These are phyloP conservation scores for Monilinia fructicola DNA, from an alignment of 2,329 filamentous ascomycete genomes.

Conservation along the genomic window DNA sequence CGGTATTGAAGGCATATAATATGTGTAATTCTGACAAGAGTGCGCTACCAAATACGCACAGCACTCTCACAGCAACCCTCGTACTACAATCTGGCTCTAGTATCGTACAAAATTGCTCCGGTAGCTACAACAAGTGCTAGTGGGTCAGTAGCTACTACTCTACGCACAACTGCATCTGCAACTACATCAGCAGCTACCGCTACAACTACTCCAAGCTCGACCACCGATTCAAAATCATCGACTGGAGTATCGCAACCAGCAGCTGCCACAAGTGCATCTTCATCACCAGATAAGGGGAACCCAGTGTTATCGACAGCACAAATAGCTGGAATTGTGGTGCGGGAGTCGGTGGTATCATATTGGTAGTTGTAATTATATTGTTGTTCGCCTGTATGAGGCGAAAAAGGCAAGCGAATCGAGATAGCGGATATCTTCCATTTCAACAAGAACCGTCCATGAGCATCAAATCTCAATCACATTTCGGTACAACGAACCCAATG, in stretches of 20 bases:
- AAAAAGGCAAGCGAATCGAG: constrained; percentile 33
- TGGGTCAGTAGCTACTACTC: constrained; percentile 29
- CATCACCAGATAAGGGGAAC: constrained; percentile 25
- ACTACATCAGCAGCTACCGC: not conserved
- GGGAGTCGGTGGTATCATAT: constrained; percentile 48
- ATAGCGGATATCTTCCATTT: constrained; percentile 41
- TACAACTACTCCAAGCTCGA: constrained; percentile 24
- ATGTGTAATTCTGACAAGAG: constrained; percentile 56
- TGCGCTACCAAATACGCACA: constrained; percentile 58
- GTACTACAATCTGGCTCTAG: constrained; percentile 44
- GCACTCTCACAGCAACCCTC: constrained; percentile 58
- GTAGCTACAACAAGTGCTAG: constrained; percentile 27
- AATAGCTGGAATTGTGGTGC: constrained; percentile 61
- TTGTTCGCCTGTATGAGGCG: constrained; percentile 42
- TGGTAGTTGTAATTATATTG: constrained; percentile 50
- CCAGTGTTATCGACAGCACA: constrained; percentile 41
- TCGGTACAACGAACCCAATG: constrained; percentile 16
- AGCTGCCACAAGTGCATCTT: constrained; percentile 22
- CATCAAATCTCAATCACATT: constrained; percentile 27
- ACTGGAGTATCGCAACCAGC: constrained; percentile 21
- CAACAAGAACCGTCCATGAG: constrained; percentile 35
- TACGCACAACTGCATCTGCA: constrained; percentile 18
- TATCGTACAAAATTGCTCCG: constrained; percentile 40
- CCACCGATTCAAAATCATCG: constrained; percentile 25
- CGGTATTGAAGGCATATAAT: constrained; percentile 51